Base-by-base conservation (phyloP, 1,284 basidiomycete species). In the Trichosporon faecale region DNA sequence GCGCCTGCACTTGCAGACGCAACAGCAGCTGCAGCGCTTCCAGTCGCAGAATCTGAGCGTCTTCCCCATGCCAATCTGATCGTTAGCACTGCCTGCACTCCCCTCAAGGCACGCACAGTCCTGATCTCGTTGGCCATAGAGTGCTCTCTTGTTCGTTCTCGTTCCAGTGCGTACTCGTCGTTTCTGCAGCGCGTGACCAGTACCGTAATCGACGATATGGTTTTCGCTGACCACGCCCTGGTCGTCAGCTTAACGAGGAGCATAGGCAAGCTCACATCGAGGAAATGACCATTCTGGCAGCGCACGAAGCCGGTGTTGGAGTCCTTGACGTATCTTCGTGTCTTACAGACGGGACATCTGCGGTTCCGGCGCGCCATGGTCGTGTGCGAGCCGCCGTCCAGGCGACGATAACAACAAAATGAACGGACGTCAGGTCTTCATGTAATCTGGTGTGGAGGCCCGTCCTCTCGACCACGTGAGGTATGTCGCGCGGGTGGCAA, bases 1-100 rank as follows among this genome's bases (percentile, higher is more conserved):
- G 80, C n/a, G 88, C 87, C 6, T 85, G 84, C 2, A 92, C 83
- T 81, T 96, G 94, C 75, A 89, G 87, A 16, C 93, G 86, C 8
- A 95, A 84, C 66, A 95, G 83, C 0, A 93, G 83, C 79, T 95
- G 94, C 40, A 92, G 85, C 74, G 91, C 92, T 74, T 94, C 90
- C 71, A 92, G 90, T 75, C 92, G 92, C 68, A 91, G 88, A 78
- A 87, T 93, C 60, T 89, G 87, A 2, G 89, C 91, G 66, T 90
- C 87, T 23, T 88, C 86, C 9, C 92, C 93, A 75, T 93, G 90
- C 77, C 93, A 94, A 63, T 91, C 94, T 95, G 77, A 14, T 18
- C 5, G 35, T 75, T 61, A 76, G 71, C 52, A 49, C 4, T 11
- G 40, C 9, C 49, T 60, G 12, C 55, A 23, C 3, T 6, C 0